phyloP scores from a whole-genome alignment of 164 flowering plant species.

The Magnolia kwangsiensis region DNA sequence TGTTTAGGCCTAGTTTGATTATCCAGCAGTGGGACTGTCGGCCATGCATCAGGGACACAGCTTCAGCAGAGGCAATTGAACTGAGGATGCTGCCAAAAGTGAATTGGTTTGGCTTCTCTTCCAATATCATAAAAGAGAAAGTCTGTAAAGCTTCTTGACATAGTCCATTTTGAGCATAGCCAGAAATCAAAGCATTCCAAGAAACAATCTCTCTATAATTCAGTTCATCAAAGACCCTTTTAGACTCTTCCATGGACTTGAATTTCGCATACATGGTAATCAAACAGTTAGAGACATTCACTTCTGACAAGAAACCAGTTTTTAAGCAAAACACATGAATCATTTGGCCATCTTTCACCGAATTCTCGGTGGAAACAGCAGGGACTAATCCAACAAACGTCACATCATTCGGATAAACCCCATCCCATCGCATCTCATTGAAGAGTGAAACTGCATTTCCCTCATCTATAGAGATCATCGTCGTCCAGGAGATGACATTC shows the following conservation, averaged over 20 bases:
- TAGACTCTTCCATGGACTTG: constrained; percentile 44
- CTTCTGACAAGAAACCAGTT: constrained; percentile 41
- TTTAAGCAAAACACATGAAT: constrained; percentile 66
- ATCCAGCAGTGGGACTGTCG: constrained; percentile 60
- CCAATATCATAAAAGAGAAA: constrained; percentile 37
- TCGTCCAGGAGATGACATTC: constrained; percentile 89
- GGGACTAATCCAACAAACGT: constrained; percentile 71
- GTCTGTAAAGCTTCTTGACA: constrained; percentile 57
- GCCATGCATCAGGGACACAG: constrained; percentile 64
- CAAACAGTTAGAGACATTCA: constrained; percentile 63
- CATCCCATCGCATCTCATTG: constrained; percentile 59
- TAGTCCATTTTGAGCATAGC: constrained; percentile 60
- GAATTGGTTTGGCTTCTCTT: constrained; percentile 54
- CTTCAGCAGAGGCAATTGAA: constrained; percentile 64
- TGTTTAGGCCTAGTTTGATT: constrained; percentile 56
- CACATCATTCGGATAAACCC: constrained; percentile 84
- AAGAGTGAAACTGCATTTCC: constrained; percentile 53
- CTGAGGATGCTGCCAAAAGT: constrained; percentile 76
- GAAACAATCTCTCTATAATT: constrained; percentile 48
- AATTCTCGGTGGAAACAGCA: constrained; percentile 39
- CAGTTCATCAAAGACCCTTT: constrained; percentile 61
- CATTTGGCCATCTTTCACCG: constrained; percentile 49
- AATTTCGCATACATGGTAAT: constrained; percentile 86
- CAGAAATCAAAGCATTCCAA: constrained; percentile 92
- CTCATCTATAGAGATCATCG: constrained; percentile 63